Evolutionary conservation across 495 filamentous ascomycete genomes (phyloP).

Genomic region (Neurospora africana): DNA sequence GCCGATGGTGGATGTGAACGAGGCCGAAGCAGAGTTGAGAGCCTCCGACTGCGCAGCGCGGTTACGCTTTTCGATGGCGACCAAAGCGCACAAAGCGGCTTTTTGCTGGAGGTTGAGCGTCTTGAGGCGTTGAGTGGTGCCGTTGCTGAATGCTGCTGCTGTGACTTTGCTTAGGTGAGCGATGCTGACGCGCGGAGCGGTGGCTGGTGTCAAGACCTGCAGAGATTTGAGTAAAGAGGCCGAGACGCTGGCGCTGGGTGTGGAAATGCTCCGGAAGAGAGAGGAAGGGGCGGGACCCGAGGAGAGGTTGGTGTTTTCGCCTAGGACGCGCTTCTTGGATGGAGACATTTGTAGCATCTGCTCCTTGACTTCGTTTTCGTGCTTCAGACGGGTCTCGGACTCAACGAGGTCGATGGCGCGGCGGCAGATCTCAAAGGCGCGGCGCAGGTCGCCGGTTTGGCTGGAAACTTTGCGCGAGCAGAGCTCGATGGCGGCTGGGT

Average conservation of each 20-base stretch:
- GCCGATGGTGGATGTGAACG: conserved; percentile 5
- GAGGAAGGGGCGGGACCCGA: conserved; percentile 31
- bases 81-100: conserved; percentile 77
- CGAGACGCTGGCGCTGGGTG: conserved; percentile 7
- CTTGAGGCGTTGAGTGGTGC: conserved; percentile 69
- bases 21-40: conserved; percentile 46
- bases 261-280: background rate
- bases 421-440: conserved; percentile 89
- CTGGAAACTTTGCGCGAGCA: conserved; percentile 89
- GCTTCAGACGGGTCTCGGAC: conserved; percentile 61
- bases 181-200: conserved; percentile 82
- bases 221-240: conserved; percentile 38
- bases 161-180: conserved; percentile 85
- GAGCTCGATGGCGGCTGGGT: conserved; percentile 85
- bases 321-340: conserved; percentile 28
- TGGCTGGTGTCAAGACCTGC: conserved; percentile 50
- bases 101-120: conserved; percentile 93
- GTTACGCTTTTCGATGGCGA: conserved; percentile 65
- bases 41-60: conserved; percentile 27
- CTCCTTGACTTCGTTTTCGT: conserved; percentile 43
- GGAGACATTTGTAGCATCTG: conserved; percentile 37
- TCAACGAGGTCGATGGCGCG: conserved; percentile 85
- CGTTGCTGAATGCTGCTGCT: conserved; percentile 74
- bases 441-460: conserved; percentile 87
- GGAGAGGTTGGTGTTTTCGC: conserved; percentile 35